Base-by-base conservation (phyloP, 192 early-diverging fungal genomes). In the Rhizophlyctis rosea region DNA sequence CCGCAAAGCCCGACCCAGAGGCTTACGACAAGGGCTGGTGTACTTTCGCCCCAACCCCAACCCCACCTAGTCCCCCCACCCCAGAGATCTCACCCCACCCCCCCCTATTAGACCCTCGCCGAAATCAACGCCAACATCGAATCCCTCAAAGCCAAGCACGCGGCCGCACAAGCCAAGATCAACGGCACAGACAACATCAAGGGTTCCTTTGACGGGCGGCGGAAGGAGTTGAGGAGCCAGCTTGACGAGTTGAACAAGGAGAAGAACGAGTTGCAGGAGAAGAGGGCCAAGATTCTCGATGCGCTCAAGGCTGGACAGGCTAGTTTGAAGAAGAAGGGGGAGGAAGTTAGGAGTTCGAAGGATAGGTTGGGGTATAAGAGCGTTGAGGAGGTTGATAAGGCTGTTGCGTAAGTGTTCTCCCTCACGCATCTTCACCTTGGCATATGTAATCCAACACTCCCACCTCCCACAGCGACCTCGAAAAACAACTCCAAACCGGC, bases 361-460 rank as follows among this genome's bases (percentile, higher is more conserved):
- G 76, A 87, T 68, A 92, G 88, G 79, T 73, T 87, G 48, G 84
- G 83, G 44, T 94, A 80, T 81, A 93, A 91, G 79, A 87, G 75
- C 30, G 76, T 82, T 25, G 90, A 78, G 24, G 93, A 94, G 31
- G 86, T 96, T 53, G 91, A 94, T 39, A 71, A 64, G 52, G 64
- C 80, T 54, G 90, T 96, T 66, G 67, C 29, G 89, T 89, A 79
- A 32, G 76, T 75, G 55, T 21, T 25, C 28, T 31, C 30, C 29
- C 48, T 50, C 51, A 34, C 33, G 3, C 34, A 11, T 61, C 14
- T 25, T 11, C 33, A n/a, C 48, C 11, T 25, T 21, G 14, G 51
- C n/a, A 34, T 33, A 71, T 16, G 13, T n/a, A 3, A 27, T 56
- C 35, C 3, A 33, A 3, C 34, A 23, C 4, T 0, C 27, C 9